phyloP scores from a whole-genome alignment of 148 eudicot species.

The Fagopyrum homotropicum region DNA sequence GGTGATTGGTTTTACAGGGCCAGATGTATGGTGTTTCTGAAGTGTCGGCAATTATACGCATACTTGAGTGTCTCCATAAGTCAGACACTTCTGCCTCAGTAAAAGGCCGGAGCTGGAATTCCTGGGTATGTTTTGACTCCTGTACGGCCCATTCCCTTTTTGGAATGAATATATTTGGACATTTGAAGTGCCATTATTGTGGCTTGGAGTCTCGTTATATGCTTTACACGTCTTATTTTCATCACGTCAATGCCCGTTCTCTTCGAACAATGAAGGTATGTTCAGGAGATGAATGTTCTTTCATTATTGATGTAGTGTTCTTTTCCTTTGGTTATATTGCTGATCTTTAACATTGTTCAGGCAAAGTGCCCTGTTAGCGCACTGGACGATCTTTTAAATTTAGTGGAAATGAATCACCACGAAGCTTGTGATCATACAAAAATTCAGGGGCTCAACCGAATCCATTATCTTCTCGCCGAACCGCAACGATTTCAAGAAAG shows the following conservation, averaged over 20 bases:
- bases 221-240: constrained; percentile 85
- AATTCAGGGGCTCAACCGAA: constrained; percentile 61
- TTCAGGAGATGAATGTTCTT: constrained; percentile 14
- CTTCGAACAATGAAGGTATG: constrained; percentile 91
- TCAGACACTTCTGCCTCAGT: constrained; percentile 52
- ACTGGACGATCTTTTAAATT: constrained; percentile 67
- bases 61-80: constrained; percentile 80
- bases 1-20: constrained; percentile 42
- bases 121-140: constrained; percentile 73
- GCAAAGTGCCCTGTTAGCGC: constrained; percentile 54
- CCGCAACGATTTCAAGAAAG: constrained; percentile 77
- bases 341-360: constrained; percentile 29
- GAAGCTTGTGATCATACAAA: constrained; percentile 78
- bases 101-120: constrained; percentile 46
- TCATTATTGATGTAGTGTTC: background rate
- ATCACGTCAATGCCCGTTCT: constrained; percentile 88
- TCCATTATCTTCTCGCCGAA: constrained; percentile 66
- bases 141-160: constrained; percentile 82
- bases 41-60: constrained; percentile 67
- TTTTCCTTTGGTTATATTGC: background rate
- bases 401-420: constrained; percentile 83
- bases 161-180: constrained; percentile 82
- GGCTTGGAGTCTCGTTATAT: constrained; percentile 77
- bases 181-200: constrained; percentile 74
- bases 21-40: constrained; percentile 99